Percentiles rank a stretch among this genome's conserved stretches.
Conservation (phyloP, 2,329 filamentous ascomycete genomes). For the Ambrosiella beaveri region DNA sequence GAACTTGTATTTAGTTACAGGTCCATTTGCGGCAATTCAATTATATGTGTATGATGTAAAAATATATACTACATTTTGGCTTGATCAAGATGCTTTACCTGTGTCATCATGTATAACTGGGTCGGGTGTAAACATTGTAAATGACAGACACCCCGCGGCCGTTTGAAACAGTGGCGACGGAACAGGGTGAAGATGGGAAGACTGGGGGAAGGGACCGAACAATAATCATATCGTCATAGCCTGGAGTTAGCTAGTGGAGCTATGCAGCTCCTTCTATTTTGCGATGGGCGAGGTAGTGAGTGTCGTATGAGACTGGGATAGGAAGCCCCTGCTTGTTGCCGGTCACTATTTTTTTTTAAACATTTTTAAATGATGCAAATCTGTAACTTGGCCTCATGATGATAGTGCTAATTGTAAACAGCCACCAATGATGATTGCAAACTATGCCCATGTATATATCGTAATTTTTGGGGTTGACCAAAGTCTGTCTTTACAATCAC, state of each 20-base stretch:
- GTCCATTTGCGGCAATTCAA: too few species aligned
- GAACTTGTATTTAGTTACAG: background rate
- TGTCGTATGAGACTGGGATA: background rate
- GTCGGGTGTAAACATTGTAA: too few species aligned
- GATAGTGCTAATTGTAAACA: background rate
- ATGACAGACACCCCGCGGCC: too few species aligned
- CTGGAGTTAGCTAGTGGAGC: background rate
- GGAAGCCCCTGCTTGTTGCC: background rate
- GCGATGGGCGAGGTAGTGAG: background rate
- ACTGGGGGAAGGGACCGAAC: background rate
- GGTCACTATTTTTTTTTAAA: background rate
- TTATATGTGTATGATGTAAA: too few species aligned
- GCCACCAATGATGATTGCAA: too few species aligned
- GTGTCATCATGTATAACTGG: too few species aligned
- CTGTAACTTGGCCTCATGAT: background rate
- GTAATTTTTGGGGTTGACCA: too few species aligned
- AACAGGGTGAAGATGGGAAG: background rate
- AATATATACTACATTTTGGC: too few species aligned
- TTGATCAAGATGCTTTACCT: too few species aligned
- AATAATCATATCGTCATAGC: background rate
- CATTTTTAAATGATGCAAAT: background rate
- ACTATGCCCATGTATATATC: too few species aligned
- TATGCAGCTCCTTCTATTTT: background rate
- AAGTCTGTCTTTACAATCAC: too few species aligned
- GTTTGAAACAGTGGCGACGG: background rate